These are phyloP conservation scores for Bondarzewia mesenterica DNA, from an alignment of 1,284 basidiomycete genomes.

Conservation along the genomic window DNA sequence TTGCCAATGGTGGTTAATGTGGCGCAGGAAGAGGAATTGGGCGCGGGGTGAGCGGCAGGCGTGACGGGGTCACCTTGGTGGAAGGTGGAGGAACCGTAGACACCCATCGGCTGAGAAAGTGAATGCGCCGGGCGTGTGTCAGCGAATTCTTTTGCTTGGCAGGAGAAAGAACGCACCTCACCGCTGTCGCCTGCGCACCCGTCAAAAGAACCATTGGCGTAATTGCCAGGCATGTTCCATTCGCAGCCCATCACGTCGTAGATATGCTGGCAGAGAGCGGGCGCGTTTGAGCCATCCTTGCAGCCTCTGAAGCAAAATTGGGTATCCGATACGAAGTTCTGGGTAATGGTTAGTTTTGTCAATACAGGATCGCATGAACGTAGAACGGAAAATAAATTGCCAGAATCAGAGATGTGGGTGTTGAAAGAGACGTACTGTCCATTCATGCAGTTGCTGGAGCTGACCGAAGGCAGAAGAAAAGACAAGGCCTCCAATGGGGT, in stretches of 20 bases:
- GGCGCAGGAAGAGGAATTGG: conserved; percentile 8
- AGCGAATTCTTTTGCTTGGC: background rate
- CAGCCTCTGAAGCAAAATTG: conserved; percentile 75
- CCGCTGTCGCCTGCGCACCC: conserved; percentile 40
- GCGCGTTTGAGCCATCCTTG: conserved; percentile 48
- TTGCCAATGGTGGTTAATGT: conserved; percentile 7
- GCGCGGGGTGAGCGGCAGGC: conserved; percentile 38
- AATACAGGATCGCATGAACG: background rate
- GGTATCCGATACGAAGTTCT: conserved; percentile 50
- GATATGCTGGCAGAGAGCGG: conserved; percentile 57
- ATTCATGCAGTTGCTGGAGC: conserved; percentile 51
- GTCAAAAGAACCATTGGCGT: conserved; percentile 49
- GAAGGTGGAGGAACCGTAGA: conserved; percentile 55
- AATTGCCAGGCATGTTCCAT: conserved; percentile 67
- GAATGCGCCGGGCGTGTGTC: background rate
- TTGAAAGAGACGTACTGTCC: conserved; percentile 40
- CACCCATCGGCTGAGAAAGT: conserved; percentile 40
- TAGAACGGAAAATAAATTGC: conserved; percentile 4
- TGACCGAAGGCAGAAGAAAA: conserved; percentile 56
- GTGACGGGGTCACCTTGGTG: conserved; percentile 45
- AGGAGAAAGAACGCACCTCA: background rate
- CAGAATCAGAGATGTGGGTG: conserved; percentile 1
- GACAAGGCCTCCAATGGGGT: conserved; percentile 62
- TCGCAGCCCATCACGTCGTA: conserved; percentile 58
- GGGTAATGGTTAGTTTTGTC: background rate